phyloP scores from a whole-genome alignment of 164 flowering plant genomes.

The Vitis riparia region DNA sequence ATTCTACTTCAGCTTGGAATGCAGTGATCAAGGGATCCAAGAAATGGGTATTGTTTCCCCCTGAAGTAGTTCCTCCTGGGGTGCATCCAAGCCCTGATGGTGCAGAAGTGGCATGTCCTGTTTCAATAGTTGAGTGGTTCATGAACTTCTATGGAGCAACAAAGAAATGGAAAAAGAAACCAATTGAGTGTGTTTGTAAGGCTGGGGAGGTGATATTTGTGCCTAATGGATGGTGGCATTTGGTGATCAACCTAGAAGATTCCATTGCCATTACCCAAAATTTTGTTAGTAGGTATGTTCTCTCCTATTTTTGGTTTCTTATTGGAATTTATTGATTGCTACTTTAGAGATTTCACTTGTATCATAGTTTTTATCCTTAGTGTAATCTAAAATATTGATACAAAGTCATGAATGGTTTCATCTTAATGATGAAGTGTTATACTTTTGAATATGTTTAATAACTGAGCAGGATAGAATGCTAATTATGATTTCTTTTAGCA shows the following conservation, averaged over 20 bases:
- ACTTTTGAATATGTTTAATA: not conserved
- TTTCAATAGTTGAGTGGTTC: slow-evolving; percentile 96
- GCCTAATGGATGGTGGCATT: slow-evolving; percentile 99
- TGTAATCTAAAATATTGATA: not conserved
- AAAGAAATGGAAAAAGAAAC: slow-evolving; percentile 71
- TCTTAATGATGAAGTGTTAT: not conserved
- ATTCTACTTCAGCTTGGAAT: slow-evolving; percentile 99
- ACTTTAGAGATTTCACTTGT: not conserved
- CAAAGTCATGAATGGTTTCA: not conserved
- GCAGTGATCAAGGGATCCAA: slow-evolving; percentile 91
- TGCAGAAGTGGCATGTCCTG: slow-evolving; percentile 96
- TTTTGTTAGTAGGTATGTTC: slow-evolving; percentile 83
- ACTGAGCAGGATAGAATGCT: too few relatives aligned
- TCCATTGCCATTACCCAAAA: slow-evolving; percentile 97
- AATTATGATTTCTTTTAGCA: too few relatives aligned
- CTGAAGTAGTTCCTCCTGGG: slow-evolving; percentile 92
- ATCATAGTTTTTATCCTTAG: not conserved
- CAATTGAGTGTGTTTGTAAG: slow-evolving; percentile 88
- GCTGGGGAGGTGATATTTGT: slow-evolving; percentile 95
- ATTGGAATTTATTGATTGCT: not conserved
- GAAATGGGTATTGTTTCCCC: slow-evolving; percentile 96
- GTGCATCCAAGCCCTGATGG: slow-evolving; percentile 98
- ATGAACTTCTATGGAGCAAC: slow-evolving; percentile 92
- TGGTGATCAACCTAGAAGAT: slow-evolving; percentile 95
- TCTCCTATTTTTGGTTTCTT: not conserved